Evolutionary conservation across 1,284 basidiomycete species (phyloP).

Genomic region (Pterulicium gracile): DNA sequence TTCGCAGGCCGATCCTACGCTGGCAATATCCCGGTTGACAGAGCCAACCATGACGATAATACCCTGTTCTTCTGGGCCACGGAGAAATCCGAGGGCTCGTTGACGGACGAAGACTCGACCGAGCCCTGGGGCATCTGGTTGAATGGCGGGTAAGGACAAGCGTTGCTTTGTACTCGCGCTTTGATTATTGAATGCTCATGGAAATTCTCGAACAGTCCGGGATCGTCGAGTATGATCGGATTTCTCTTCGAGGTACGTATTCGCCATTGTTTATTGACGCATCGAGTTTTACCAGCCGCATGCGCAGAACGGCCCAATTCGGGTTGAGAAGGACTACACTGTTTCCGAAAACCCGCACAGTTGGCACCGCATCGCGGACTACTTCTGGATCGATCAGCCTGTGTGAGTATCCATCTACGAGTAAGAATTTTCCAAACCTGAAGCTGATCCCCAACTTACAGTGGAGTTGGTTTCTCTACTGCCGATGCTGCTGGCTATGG

Average conservation of each 20-base stretch:
- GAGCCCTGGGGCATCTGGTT: constrained; percentile 70
- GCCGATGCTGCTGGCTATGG: constrained; percentile 49
- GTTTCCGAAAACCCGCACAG: constrained; percentile 30
- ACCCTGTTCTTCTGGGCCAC: constrained; percentile 67
- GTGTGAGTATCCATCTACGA: constrained; percentile 32
- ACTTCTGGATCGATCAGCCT: constrained; percentile 66
- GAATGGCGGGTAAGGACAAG: constrained; percentile 49
- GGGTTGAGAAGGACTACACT: constrained; percentile 37
- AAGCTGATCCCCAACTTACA: constrained; percentile 15
- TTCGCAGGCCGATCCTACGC: constrained; percentile 46
- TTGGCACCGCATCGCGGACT: constrained; percentile 53
- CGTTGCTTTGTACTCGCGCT: constrained; percentile 1
- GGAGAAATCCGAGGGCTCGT: constrained; percentile 48
- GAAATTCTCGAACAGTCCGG: too few relatives aligned
- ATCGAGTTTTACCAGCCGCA: neutral
- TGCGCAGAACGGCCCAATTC: constrained; percentile 60
- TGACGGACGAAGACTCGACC: constrained; percentile 30
- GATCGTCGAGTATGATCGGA: constrained; percentile 57
- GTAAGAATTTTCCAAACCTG: neutral
- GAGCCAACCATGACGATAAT: constrained; percentile 55
- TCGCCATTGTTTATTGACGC: neutral
- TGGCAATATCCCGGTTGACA: constrained; percentile 56
- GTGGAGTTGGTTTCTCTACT: constrained; percentile 56
- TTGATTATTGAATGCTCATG: constrained; percentile 5
- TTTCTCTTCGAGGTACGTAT: constrained; percentile 47